These are phyloP conservation scores for Primulina eburnea DNA, from an alignment of 257 asterid genomes.

Conservation along the genomic window DNA sequence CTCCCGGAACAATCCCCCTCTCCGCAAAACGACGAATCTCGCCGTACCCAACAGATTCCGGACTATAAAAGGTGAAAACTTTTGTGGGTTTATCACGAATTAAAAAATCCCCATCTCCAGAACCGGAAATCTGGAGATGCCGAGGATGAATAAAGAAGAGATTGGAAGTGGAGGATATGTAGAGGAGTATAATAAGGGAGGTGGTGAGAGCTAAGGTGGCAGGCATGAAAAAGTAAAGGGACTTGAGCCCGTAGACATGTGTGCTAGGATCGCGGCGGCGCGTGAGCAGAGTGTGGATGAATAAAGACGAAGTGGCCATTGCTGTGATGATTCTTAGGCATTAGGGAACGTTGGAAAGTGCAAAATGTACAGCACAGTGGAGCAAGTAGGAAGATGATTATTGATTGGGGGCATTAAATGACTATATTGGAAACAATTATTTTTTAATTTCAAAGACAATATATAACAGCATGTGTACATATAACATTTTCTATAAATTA, in stretches of 20 bases:
- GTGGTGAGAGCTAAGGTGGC: conserved; percentile 67
- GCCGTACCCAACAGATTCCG: conserved; percentile 20
- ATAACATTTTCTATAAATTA: too few relatives aligned
- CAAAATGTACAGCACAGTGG: background rate
- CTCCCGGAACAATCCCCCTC: conserved; percentile 17
- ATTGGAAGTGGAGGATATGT: conserved; percentile 62
- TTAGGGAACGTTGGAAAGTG: background rate
- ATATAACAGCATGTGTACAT: too few relatives aligned
- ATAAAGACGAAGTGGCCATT: background rate
- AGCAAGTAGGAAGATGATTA: background rate
- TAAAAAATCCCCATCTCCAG: conserved; percentile 25
- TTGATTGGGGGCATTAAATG: background rate
- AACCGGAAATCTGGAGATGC: conserved; percentile 31
- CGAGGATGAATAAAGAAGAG: conserved; percentile 40
- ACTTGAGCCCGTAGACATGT: background rate
- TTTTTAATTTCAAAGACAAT: too few relatives aligned
- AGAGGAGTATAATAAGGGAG: conserved; percentile 54
- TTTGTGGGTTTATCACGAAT: conserved; percentile 26
- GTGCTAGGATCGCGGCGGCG: background rate
- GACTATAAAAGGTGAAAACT: conserved; percentile 23
- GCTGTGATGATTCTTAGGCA: background rate
- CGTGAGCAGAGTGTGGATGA: background rate
- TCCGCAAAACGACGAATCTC: conserved; percentile 23
- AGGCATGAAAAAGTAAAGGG: conserved; percentile 43
- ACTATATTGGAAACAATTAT: background rate